A percentile compares a stretch with the other conserved stretches of the same genome.
Conservation (phyloP, 202 grass and related monocot species). For the Dendrocalamus latiflorus region DNA sequence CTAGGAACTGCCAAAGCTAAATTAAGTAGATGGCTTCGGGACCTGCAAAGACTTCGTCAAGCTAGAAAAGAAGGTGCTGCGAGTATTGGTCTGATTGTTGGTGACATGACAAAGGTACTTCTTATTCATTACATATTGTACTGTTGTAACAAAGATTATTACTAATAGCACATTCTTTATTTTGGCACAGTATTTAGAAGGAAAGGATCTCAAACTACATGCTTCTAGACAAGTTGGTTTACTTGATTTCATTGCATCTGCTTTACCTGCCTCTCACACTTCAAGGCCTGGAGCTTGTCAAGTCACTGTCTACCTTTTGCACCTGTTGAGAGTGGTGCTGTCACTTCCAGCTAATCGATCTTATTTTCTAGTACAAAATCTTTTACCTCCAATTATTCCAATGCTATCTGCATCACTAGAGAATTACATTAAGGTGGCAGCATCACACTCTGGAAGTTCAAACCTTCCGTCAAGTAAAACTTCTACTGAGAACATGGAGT, state of each 20-base stretch:
- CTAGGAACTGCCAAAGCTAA: constrained; percentile 79
- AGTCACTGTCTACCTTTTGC: constrained; percentile 84
- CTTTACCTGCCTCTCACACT: constrained; percentile 88
- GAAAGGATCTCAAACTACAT: constrained; percentile 87
- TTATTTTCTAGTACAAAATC: constrained; percentile 98
- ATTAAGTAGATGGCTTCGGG: constrained; percentile 96
- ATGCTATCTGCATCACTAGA: constrained; percentile 93
- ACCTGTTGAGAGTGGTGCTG: constrained; percentile 63
- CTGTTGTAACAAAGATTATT: constrained; percentile 9
- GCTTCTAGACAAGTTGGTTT: constrained; percentile 90
- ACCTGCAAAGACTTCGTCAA: constrained; percentile 83
- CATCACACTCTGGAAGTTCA: constrained; percentile 62
- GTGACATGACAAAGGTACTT: constrained; percentile 89
- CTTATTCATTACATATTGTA: constrained; percentile 18
- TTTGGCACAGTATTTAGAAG: constrained; percentile 83
- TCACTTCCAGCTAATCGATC: constrained; percentile 81
- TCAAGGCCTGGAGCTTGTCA: constrained; percentile 96
- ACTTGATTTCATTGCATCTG: constrained; percentile 88
- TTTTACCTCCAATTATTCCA: constrained; percentile 93
- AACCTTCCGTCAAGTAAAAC: constrained; percentile 57
- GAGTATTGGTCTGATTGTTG: constrained; percentile 86
- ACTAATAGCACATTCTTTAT: constrained; percentile 31
- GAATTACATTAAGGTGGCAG: constrained; percentile 99
- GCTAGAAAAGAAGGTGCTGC: constrained; percentile 94
- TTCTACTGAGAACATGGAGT: constrained; percentile 71